phyloP scores from a whole-genome alignment of 768 basidiomycete genomes.

The Hypsizygus marmoreus region DNA sequence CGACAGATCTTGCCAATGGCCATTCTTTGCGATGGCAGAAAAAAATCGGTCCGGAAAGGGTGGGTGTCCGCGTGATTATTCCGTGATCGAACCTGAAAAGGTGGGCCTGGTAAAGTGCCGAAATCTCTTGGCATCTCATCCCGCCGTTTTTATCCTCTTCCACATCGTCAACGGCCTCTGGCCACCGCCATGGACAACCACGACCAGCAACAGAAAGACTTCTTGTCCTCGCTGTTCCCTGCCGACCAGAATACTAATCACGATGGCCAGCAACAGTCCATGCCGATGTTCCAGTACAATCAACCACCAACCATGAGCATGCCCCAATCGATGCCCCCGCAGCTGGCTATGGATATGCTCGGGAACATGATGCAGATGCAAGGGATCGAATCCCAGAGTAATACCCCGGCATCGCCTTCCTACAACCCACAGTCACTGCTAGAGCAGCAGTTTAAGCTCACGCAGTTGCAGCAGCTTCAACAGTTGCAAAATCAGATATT shows the following conservation, averaged over 20 bases:
- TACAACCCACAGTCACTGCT: slow-evolving; percentile 53
- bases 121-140: slow-evolving; percentile 1
- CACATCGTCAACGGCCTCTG: slow-evolving; percentile 4
- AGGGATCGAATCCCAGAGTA: slow-evolving; percentile 35
- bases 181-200: slow-evolving; percentile 17
- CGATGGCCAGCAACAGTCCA: slow-evolving; percentile 12
- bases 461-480: slow-evolving; percentile 67
- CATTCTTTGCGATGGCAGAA: too few relatives aligned
- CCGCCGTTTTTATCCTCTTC: slow-evolving; percentile 2
- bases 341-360: slow-evolving; percentile 53
- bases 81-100: slow-evolving; percentile 4
- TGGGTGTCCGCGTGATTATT: slow-evolving; percentile 17
- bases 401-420: slow-evolving; percentile 23
- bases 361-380: slow-evolving; percentile 55
- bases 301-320: slow-evolving; percentile 12
- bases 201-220: slow-evolving; percentile 23
- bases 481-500: slow-evolving; percentile 86
- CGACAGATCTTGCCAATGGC: too few relatives aligned
- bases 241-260: slow-evolving; percentile 3
- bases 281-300: slow-evolving; percentile 7
- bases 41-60: too few relatives aligned
- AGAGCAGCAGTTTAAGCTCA: slow-evolving; percentile 79
- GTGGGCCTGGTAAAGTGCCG: neutral
- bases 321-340: slow-evolving; percentile 17
- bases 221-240: slow-evolving; percentile 22